Evolutionary conservation across 768 basidiomycete genomes (phyloP).

Genomic region (Suillus fuscotomentosus): DNA sequence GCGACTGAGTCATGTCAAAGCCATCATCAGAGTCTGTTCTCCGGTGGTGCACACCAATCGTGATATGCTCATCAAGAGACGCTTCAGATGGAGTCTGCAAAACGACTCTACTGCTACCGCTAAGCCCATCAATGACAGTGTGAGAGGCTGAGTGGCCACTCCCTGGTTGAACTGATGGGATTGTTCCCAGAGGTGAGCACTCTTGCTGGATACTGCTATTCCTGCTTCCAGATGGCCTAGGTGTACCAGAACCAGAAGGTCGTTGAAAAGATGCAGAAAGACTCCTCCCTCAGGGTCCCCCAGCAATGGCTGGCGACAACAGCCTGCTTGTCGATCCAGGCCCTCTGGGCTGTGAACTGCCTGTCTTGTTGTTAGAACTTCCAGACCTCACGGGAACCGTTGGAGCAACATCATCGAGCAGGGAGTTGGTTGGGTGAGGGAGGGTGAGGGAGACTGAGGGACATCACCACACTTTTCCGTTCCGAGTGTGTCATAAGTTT

Average conservation of each 20-base stretch:
- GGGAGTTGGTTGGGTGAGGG: neutral
- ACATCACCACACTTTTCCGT: neutral
- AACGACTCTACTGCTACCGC: neutral
- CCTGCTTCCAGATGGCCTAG: too few species aligned
- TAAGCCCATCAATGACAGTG: neutral
- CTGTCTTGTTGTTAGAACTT: neutral
- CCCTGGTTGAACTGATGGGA: neutral
- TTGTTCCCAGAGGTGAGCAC: neutral
- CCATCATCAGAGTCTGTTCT: neutral
- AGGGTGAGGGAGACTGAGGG: too few species aligned
- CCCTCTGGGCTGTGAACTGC: neutral
- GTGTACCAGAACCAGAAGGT: neutral
- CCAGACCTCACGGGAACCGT: neutral
- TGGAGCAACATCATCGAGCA: neutral
- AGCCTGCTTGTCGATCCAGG: neutral
- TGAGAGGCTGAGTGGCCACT: neutral
- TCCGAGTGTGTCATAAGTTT: neutral
- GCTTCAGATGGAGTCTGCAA: neutral
- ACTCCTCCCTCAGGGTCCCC: neutral
- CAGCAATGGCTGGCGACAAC: neutral
- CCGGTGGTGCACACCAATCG: neutral
- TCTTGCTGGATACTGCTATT: neutral
- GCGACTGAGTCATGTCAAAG: neutral
- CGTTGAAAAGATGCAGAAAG: neutral
- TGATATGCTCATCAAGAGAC: neutral